These are phyloP conservation scores for Inga leiocalycina DNA, from an alignment of 306 rosid genomes.

Conservation along the genomic window DNA sequence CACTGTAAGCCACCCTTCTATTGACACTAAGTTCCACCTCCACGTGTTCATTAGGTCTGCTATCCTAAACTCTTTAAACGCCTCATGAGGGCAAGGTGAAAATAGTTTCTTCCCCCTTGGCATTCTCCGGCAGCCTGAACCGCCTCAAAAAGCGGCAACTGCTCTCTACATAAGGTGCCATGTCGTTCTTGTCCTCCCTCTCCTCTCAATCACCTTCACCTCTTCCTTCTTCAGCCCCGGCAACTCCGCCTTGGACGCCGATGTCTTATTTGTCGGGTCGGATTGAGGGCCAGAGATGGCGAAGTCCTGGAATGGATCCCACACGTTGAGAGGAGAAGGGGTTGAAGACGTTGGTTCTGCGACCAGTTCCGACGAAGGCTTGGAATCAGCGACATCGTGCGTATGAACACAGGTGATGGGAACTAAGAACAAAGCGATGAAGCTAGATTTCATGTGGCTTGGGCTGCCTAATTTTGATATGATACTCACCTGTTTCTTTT, in stretches of 20 bases:
- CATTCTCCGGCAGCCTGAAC: conserved; percentile 47
- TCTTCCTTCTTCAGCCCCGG: conserved; percentile 45
- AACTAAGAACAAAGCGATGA: neutral
- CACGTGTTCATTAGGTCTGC: no score
- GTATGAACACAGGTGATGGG: neutral
- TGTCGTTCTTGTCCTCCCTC: conserved; percentile 43
- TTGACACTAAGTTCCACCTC: no score
- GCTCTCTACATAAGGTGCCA: conserved; percentile 50
- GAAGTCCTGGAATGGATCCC: conserved; percentile 42
- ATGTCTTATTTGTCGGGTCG: neutral
- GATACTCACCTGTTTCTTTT: no score
- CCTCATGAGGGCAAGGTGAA: no score
- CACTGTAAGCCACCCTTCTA: no score
- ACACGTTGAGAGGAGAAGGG: conserved; percentile 37
- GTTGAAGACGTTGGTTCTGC: conserved; percentile 35
- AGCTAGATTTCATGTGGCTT: no score
- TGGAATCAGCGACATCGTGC: conserved; percentile 43
- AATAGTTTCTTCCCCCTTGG: no score
- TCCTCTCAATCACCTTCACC: conserved; percentile 46
- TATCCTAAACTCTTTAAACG: no score
- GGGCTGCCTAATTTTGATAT: no score
- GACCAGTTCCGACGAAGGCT: conserved; percentile 42
- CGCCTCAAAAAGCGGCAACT: conserved; percentile 40
- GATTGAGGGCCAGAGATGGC: neutral
- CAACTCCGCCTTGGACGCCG: conserved; percentile 40